These are phyloP conservation scores for Aureobasidium sp. DNA, from an alignment of 2,329 filamentous ascomycete genomes.

Conservation along the genomic window DNA sequence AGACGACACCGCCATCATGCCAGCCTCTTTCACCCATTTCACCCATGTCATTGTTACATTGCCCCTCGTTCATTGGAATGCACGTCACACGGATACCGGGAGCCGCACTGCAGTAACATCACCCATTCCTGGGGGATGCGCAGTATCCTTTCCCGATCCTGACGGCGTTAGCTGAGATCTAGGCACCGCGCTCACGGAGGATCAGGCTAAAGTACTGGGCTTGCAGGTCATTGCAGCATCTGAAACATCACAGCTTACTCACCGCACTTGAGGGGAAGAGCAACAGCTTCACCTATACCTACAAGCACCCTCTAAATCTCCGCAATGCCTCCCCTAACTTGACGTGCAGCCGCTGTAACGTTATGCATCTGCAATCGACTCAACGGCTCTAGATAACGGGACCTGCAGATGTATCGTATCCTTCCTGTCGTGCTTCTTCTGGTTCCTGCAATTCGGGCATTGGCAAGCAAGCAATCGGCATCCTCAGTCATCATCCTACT, in stretches of 20 bases:
- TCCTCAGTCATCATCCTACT: not conserved
- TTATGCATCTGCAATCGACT: not conserved
- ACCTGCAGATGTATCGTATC: conserved; percentile 3
- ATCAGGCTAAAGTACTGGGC: conserved; percentile 1
- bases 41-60: conserved; percentile 12
- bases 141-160: not conserved
- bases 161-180: not conserved
- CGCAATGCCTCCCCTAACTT: not conserved
- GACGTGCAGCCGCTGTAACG: conserved; percentile 4
- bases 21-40: not conserved
- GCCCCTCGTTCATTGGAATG: conserved; percentile 4
- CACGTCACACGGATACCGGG: conserved; percentile 7
- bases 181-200: not conserved
- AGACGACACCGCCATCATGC: not conserved
- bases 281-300: not conserved
- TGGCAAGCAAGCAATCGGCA: not conserved
- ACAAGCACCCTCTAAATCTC: conserved; percentile 1
- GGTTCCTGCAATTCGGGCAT: conserved; percentile 4
- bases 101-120: not conserved
- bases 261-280: conserved; percentile 6
- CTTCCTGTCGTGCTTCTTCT: not conserved
- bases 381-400: not conserved
- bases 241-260: conserved; percentile 6
- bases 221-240: not conserved
- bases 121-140: conserved; percentile 5